These are phyloP conservation scores for Leavenworthia alabamica DNA, from an alignment of 345 rosid species.

Conservation along the genomic window DNA sequence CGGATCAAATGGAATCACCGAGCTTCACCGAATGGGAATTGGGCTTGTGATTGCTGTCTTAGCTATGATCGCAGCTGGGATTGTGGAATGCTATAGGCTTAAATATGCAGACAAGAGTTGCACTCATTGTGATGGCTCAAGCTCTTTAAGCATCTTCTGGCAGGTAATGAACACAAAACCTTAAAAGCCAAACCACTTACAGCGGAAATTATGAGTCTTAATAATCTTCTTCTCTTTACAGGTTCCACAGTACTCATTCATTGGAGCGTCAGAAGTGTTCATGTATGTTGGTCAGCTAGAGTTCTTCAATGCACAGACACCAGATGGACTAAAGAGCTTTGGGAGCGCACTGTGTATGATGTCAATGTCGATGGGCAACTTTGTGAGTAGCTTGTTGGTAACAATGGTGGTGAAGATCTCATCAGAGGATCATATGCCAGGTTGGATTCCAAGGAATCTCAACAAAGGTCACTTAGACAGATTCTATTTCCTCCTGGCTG, in stretches of 20 bases:
- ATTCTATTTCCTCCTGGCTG: constrained; percentile 88
- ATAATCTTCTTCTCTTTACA: constrained; percentile 23
- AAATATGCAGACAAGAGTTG: constrained; percentile 62
- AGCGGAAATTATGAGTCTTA: no score
- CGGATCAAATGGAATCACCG: constrained; percentile 56
- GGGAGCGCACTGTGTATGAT: constrained; percentile 97
- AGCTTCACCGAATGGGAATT: constrained; percentile 94
- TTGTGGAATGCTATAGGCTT: constrained; percentile 75
- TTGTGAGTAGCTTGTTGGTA: constrained; percentile 91
- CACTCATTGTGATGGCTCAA: constrained; percentile 72
- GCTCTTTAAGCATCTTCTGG: constrained; percentile 97
- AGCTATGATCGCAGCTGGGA: constrained; percentile 83
- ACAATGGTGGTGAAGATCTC: constrained; percentile 95
- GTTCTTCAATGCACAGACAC: constrained; percentile 96
- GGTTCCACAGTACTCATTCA: constrained; percentile 82
- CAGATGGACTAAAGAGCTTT: constrained; percentile 88
- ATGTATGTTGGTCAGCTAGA: constrained; percentile 97
- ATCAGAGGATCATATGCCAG: constrained; percentile 75
- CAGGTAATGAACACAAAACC: constrained; percentile 40
- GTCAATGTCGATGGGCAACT: constrained; percentile 93
- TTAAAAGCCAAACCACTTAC: no score
- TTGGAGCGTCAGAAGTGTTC: constrained; percentile 98
- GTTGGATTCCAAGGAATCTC: constrained; percentile 96
- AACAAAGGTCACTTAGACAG: constrained; percentile 94
- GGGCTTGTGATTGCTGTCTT: constrained; percentile 90